Evolutionary conservation across 352 stramenopile genomes (phyloP).

Genomic region (Aphanomyces stellatus): DNA sequence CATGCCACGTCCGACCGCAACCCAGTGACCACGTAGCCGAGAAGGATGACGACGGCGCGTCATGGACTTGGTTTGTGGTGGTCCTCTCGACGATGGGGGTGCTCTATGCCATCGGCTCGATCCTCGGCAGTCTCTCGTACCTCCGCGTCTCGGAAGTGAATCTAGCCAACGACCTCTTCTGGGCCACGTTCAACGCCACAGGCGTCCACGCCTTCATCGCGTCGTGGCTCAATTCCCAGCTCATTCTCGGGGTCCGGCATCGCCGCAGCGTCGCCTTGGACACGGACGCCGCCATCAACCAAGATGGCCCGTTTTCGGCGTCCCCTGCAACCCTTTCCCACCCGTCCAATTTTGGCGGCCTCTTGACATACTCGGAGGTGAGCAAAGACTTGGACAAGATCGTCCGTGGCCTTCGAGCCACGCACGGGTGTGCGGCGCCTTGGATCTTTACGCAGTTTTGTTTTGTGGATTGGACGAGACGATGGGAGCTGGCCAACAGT

Average conservation of each 20-base stretch:
- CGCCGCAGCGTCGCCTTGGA: background rate
- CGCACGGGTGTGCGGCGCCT: background rate
- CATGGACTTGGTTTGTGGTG: background rate
- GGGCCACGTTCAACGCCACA: background rate
- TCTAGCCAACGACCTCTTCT: background rate
- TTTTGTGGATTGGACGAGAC: background rate
- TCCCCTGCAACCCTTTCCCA: background rate
- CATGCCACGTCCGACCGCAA: background rate
- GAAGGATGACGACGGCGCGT: background rate
- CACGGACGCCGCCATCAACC: background rate
- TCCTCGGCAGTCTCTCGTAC: background rate
- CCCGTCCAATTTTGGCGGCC: background rate
- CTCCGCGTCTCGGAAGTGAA: background rate
- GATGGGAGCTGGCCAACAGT: conserved; percentile 2
- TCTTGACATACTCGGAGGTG: background rate
- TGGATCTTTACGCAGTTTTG: conserved; percentile 14
- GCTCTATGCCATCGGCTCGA: background rate
- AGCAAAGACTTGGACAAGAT: background rate
- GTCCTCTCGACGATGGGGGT: background rate
- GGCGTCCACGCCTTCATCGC: background rate
- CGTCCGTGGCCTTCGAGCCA: background rate
- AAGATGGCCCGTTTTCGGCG: background rate
- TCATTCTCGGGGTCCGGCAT: background rate
- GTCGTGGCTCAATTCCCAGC: background rate
- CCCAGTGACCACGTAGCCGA: background rate